Conservation (phyloP, 148 eudicot species). For the Vaccinium darrowii region DNA sequence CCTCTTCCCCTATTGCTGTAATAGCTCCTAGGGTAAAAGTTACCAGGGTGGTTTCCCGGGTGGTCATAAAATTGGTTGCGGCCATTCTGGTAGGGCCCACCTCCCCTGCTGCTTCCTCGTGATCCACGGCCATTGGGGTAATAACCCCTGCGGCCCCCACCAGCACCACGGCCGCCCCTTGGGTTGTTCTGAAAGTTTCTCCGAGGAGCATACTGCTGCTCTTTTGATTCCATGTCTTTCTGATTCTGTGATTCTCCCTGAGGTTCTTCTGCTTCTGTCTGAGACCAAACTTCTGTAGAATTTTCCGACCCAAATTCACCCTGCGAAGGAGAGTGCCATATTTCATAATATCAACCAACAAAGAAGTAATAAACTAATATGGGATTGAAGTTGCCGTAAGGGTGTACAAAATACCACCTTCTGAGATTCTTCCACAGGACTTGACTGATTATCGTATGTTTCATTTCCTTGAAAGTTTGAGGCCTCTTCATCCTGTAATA, state of each 20-base stretch:
- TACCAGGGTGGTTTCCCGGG: constrained; percentile 46
- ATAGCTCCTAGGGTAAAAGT: constrained; percentile 53
- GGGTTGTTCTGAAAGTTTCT: constrained; percentile 38
- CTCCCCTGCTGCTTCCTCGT: constrained; percentile 58
- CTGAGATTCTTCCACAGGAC: constrained; percentile 45
- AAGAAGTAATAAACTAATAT: not conserved
- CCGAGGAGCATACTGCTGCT: constrained; percentile 42
- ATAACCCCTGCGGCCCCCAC: constrained; percentile 65
- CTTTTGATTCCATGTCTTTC: constrained; percentile 34
- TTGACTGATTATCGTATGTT: constrained; percentile 36
- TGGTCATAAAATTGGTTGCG: constrained; percentile 64
- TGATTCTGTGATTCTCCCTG: constrained; percentile 27
- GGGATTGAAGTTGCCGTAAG: not conserved
- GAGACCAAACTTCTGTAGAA: constrained; percentile 32
- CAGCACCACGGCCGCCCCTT: constrained; percentile 65
- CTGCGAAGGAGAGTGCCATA: constrained; percentile 31
- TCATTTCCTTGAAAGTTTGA: constrained; percentile 48
- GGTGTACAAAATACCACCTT: constrained; percentile 35
- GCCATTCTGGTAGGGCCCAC: constrained; percentile 69
- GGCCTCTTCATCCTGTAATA: constrained; percentile 44
- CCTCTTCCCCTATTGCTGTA: constrained; percentile 44
- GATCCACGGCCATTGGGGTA: constrained; percentile 79
- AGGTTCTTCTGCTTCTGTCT: constrained; percentile 33
- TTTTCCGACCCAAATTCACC: constrained; percentile 40
- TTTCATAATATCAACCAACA: not conserved